Percentiles rank a stretch among this genome's conserved stretches.
These are phyloP conservation scores for Penicillium coffeae DNA, from an alignment of 495 filamentous ascomycete genomes.

Conservation along the genomic window DNA sequence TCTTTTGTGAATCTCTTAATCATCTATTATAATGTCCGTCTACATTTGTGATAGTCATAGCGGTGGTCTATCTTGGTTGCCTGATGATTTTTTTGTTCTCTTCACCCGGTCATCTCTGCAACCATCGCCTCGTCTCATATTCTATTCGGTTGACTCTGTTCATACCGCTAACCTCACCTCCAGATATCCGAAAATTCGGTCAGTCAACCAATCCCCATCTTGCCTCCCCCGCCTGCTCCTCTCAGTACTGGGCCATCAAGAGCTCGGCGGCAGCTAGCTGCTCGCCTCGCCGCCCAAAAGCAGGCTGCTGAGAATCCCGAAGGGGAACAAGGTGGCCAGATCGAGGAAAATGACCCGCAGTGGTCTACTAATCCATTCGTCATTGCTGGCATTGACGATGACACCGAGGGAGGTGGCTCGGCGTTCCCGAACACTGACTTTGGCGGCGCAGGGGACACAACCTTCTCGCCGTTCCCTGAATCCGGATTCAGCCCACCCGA, in stretches of 20 bases:
- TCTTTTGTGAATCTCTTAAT: no score
- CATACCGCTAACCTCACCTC: conserved; percentile 10
- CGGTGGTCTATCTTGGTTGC: no score
- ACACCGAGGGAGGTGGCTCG: conserved; percentile 42
- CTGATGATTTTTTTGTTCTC: not conserved
- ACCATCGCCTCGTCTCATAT: not conserved
- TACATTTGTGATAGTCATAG: no score
- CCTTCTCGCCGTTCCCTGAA: conserved; percentile 36
- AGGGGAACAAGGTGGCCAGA: conserved; percentile 12
- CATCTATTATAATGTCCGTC: no score
- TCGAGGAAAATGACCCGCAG: conserved; percentile 23
- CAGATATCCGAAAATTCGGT: conserved; percentile 32
- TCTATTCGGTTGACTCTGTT: not conserved
- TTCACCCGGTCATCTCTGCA: not conserved
- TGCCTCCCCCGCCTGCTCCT: conserved; percentile 47
- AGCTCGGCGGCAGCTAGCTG: conserved; percentile 81
- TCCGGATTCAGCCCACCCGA: conserved; percentile 44
- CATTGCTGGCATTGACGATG: conserved; percentile 42
- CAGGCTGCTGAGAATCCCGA: conserved; percentile 42
- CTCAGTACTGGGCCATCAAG: conserved; percentile 75
- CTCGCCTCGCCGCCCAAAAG: conserved; percentile 74
- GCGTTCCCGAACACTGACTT: conserved; percentile 39
- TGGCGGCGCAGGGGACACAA: conserved; percentile 22
- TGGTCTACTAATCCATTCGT: conserved; percentile 44
- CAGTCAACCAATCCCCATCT: conserved; percentile 44